Conservation (phyloP, 148 eudicot species). For the Chenopodium berlandieri region DNA sequence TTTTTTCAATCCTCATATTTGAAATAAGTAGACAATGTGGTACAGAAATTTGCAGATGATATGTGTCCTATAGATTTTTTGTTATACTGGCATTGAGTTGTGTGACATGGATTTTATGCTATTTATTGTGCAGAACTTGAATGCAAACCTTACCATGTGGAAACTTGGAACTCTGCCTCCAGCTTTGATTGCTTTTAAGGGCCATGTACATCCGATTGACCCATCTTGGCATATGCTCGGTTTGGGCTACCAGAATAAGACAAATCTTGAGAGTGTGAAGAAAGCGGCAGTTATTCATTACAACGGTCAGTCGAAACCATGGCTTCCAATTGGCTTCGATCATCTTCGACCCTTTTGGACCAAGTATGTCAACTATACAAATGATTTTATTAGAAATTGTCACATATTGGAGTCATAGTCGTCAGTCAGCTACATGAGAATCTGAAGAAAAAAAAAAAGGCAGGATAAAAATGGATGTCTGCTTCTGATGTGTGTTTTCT, state of each 20-base stretch:
- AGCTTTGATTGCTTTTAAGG: slow-evolving; percentile 91
- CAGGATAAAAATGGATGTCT: slow-evolving; percentile 29
- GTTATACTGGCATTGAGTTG: slow-evolving; percentile 9
- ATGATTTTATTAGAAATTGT: slow-evolving; percentile 83
- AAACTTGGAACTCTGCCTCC: slow-evolving; percentile 98
- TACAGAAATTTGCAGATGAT: background rate
- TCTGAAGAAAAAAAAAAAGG: slow-evolving; percentile 31
- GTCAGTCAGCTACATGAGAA: slow-evolving; percentile 17
- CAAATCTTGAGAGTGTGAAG: slow-evolving; percentile 64
- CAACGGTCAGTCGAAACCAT: slow-evolving; percentile 96
- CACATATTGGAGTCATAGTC: slow-evolving; percentile 81
- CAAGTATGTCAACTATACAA: slow-evolving; percentile 85
- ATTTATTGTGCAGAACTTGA: slow-evolving; percentile 68
- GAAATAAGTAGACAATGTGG: background rate
- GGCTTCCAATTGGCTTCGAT: slow-evolving; percentile 95
- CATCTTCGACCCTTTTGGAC: slow-evolving; percentile 99
- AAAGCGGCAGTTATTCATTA: slow-evolving; percentile 98
- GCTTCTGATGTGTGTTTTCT: slow-evolving; percentile 22
- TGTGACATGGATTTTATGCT: slow-evolving; percentile 20
- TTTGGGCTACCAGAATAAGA: slow-evolving; percentile 88
- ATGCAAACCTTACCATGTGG: slow-evolving; percentile 93
- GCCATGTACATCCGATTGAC: slow-evolving; percentile 84
- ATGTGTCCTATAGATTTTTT: background rate
- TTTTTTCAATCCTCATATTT: background rate
- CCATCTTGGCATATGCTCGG: slow-evolving; percentile 99